Evolutionary conservation across 305 asterid genomes (phyloP).

Genomic region (Plantago lanceolata): DNA sequence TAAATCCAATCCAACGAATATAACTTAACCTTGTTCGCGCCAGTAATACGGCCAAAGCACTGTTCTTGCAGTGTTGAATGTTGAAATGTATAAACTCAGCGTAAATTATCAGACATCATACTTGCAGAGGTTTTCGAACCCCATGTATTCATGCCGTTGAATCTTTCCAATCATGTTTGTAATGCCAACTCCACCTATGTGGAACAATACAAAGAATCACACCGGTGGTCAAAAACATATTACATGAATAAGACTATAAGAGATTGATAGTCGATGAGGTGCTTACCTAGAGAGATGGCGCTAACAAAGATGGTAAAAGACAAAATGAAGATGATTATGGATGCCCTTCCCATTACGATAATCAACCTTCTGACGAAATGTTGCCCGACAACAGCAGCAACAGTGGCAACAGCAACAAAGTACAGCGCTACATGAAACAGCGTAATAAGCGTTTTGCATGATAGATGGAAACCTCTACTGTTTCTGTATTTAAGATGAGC

Average conservation of each 20-base stretch:
- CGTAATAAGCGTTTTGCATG: background rate
- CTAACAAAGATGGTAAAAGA: conserved; percentile 86
- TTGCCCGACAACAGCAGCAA: conserved; percentile 83
- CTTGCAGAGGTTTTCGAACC: conserved; percentile 89
- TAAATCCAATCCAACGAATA: background rate
- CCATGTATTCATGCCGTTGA: conserved; percentile 75
- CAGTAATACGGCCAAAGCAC: background rate
- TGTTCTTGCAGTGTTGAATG: conserved; percentile 7
- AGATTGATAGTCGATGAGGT: background rate
- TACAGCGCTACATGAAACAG: conserved; percentile 51
- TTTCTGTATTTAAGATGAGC: conserved; percentile 14
- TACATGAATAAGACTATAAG: background rate
- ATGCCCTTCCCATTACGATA: conserved; percentile 68
- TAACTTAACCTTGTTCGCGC: background rate
- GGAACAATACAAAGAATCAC: no score
- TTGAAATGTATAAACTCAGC: background rate
- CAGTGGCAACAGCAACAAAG: conserved; percentile 59
- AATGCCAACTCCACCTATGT: conserved; percentile 86
- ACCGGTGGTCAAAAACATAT: no score
- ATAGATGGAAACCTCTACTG: background rate
- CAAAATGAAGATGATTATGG: conserved; percentile 79
- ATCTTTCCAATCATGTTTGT: conserved; percentile 82
- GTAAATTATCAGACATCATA: conserved; percentile 33
- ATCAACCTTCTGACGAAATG: conserved; percentile 69
- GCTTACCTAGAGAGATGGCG: conserved; percentile 78